Evolutionary conservation across 2,329 filamentous ascomycete genomes (phyloP).

Genomic region (Microsporum audouinii): DNA sequence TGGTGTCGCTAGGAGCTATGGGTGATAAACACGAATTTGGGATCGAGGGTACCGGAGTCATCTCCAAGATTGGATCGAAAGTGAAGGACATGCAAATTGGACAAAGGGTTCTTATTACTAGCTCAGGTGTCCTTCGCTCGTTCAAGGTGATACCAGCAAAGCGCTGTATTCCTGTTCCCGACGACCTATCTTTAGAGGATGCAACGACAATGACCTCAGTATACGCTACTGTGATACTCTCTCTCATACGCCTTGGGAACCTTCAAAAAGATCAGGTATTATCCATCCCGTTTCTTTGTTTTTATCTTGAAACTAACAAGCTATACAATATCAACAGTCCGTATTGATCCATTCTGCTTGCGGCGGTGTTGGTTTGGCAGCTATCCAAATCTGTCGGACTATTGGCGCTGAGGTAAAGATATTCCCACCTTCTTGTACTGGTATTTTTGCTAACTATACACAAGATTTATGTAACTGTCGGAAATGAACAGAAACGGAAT

Average conservation of each 20-base stretch:
- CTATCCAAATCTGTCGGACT: slow-evolving; percentile 16
- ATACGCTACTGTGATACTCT: slow-evolving; percentile 19
- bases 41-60: neutral
- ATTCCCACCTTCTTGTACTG: neutral
- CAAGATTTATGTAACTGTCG: slow-evolving; percentile 14
- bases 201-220: slow-evolving; percentile 19
- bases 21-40: neutral
- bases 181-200: slow-evolving; percentile 19
- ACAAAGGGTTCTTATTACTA: neutral
- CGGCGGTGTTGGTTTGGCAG: slow-evolving; percentile 18
- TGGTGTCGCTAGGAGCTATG: neutral
- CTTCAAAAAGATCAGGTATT: slow-evolving; percentile 6
- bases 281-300: neutral
- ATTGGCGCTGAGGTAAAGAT: slow-evolving; percentile 7
- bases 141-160: neutral
- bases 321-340: neutral
- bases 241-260: slow-evolving; percentile 16
- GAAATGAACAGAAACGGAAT: slow-evolving; percentile 2
- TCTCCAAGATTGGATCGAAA: neutral
- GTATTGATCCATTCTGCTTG: slow-evolving; percentile 21
- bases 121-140: neutral
- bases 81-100: neutral
- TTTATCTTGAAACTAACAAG: neutral
- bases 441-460: neutral
- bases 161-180: slow-evolving; percentile 15